Evolutionary conservation across 2,329 filamentous ascomycete species (phyloP).

Genomic region (Alternaria sp.): DNA sequence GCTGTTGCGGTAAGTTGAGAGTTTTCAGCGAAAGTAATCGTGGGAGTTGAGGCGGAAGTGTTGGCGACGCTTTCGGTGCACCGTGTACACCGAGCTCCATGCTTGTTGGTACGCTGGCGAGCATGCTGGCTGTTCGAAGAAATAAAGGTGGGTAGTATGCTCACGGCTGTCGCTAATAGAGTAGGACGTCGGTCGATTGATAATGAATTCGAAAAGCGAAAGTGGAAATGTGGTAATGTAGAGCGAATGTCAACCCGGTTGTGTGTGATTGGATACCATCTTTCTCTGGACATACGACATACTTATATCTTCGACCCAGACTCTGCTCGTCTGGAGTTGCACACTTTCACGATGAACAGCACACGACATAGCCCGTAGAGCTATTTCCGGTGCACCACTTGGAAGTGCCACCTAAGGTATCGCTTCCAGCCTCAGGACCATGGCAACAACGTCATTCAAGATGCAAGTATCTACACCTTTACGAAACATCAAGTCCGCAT

Average conservation of each 20-base stretch:
- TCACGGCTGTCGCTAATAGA: not conserved
- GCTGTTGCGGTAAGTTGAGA: constrained; percentile 27
- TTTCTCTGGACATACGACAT: constrained; percentile 20
- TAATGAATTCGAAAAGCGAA: not conserved
- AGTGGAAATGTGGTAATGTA: constrained; percentile 2
- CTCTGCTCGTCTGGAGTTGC: constrained; percentile 6
- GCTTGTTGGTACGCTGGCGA: constrained; percentile 20
- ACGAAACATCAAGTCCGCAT: constrained; percentile 9
- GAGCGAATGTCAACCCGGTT: constrained; percentile 17
- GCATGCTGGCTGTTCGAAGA: constrained; percentile 11
- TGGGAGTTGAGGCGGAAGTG: constrained; percentile 24
- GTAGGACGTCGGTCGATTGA: constrained; percentile 1
- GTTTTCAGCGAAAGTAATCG: constrained; percentile 34
- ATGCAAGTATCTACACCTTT: constrained; percentile 4
- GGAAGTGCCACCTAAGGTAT: constrained; percentile 18
- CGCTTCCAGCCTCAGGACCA: constrained; percentile 22
- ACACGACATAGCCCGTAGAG: constrained; percentile 18
- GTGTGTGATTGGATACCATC: constrained; percentile 12
- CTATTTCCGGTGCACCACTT: constrained; percentile 12
- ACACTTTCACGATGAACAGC: constrained; percentile 1
- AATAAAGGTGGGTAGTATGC: not conserved
- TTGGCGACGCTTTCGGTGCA: constrained; percentile 11
- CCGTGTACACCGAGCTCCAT: constrained; percentile 8
- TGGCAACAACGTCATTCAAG: constrained; percentile 12
- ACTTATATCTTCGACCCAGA: constrained; percentile 24